Evolutionary conservation across 2,329 filamentous ascomycete species (phyloP).

Genomic region (Parascedosporium putredinis): DNA sequence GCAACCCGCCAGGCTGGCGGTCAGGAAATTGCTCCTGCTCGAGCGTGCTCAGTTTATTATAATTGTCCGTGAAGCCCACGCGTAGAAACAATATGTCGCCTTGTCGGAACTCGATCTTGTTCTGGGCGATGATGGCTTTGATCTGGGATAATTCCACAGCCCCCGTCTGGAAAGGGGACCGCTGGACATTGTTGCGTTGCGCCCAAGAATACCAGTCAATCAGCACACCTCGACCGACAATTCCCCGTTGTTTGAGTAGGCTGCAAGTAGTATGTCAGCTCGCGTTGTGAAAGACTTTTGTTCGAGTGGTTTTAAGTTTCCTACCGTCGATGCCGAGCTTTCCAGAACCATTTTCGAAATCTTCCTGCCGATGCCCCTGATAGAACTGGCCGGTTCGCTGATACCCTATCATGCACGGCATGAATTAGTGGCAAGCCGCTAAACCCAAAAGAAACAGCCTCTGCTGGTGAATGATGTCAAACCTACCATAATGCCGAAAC

Average conservation of each 20-base stretch:
- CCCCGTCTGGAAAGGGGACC: conserved; percentile 27
- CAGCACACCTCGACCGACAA: conserved; percentile 39
- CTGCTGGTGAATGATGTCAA: no score
- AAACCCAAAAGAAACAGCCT: no score
- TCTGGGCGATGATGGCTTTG: conserved; percentile 22
- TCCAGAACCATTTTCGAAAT: background rate
- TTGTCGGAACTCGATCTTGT: conserved; percentile 21
- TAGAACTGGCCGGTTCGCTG: background rate
- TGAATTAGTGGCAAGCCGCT: no score
- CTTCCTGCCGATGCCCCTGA: background rate
- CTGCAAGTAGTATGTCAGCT: conserved; percentile 7
- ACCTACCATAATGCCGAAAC: background rate
- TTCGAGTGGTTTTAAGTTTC: no score
- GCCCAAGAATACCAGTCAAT: conserved; percentile 41
- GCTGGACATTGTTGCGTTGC: conserved; percentile 21
- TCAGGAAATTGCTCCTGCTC: conserved; percentile 18
- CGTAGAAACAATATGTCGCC: conserved; percentile 30
- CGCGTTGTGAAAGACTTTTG: no score
- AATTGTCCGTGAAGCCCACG: conserved; percentile 22
- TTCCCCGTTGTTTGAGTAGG: conserved; percentile 27
- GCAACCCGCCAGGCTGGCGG: conserved; percentile 18
- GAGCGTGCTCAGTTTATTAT: conserved; percentile 15
- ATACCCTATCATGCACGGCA: background rate
- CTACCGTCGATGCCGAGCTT: background rate
- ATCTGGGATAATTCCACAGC: conserved; percentile 13